Percentiles rank a stretch among this genome's conserved stretches.
Conservation (phyloP, 768 basidiomycete species). For the Mycena rebaudengoi region DNA sequence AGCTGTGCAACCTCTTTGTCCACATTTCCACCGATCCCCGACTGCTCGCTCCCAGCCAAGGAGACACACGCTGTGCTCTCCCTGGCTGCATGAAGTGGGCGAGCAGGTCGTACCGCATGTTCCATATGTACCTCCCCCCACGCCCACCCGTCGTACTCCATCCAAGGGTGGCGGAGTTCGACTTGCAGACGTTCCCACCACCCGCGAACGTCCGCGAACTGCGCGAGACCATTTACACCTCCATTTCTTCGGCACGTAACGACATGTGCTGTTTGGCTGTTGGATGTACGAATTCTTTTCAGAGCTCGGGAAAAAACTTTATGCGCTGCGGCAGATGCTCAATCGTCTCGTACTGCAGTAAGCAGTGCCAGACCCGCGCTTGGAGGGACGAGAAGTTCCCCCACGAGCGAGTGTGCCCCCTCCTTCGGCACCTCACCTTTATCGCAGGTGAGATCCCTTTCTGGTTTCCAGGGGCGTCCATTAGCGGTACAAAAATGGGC, state of each 20-base stretch:
- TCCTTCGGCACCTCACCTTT: constrained; percentile 3
- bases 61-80: neutral
- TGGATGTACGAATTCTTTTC: constrained; percentile 14
- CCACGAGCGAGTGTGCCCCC: constrained; percentile 12
- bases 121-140: constrained; percentile 24
- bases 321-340: constrained; percentile 15
- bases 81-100: neutral
- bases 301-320: constrained; percentile 13
- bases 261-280: constrained; percentile 16
- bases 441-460: neutral
- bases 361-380: constrained; percentile 13
- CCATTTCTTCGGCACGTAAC: neutral
- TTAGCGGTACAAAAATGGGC: constrained; percentile 11
- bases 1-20: constrained; percentile 15
- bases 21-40: constrained; percentile 16
- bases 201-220: neutral
- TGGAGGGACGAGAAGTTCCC: constrained; percentile 17
- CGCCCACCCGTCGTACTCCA: constrained; percentile 16
- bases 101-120: constrained; percentile 13
- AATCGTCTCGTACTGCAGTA: constrained; percentile 15
- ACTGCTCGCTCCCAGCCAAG: neutral
- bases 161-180: constrained; percentile 3
- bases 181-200: constrained; percentile 8
- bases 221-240: neutral
- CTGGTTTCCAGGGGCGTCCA: neutral